These are phyloP conservation scores for Cocos nucifera DNA, from an alignment of 176 grass and related monocot species.

Conservation along the genomic window DNA sequence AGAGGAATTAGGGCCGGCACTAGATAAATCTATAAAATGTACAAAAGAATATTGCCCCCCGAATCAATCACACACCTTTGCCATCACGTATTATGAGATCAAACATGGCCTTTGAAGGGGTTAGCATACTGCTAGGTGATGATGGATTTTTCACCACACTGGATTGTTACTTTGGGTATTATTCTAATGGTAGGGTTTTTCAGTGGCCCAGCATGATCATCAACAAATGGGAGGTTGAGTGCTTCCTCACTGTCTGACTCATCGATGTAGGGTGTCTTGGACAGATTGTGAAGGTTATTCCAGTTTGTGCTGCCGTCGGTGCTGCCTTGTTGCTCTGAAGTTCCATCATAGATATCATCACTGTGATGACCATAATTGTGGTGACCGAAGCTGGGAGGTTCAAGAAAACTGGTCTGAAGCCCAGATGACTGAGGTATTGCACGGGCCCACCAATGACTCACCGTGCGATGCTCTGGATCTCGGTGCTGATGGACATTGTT, in stretches of 20 bases:
- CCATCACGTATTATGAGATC: too few relatives aligned
- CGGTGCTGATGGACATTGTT: slow-evolving; percentile 16
- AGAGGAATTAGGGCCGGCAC: too few relatives aligned
- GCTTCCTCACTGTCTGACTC: slow-evolving; percentile 54
- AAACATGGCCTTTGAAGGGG: too few relatives aligned
- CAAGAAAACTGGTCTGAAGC: slow-evolving; percentile 46
- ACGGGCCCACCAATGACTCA: slow-evolving; percentile 43
- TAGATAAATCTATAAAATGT: too few relatives aligned
- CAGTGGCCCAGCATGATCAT: slow-evolving; percentile 18
- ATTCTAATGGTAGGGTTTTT: slow-evolving; percentile 63
- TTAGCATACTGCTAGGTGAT: too few relatives aligned
- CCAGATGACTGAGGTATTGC: slow-evolving; percentile 3
- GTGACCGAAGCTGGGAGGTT: slow-evolving; percentile 39
- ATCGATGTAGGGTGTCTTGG: slow-evolving; percentile 49
- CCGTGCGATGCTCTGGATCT: slow-evolving; percentile 3
- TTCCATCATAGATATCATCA: slow-evolving; percentile 23
- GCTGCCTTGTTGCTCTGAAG: slow-evolving; percentile 17
- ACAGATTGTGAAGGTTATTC: slow-evolving; percentile 23
- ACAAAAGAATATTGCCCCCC: too few relatives aligned
- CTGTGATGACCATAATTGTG: slow-evolving; percentile 30
- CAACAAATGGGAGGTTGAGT: slow-evolving; percentile 59
- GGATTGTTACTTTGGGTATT: slow-evolving; percentile 92
- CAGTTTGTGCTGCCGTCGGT: slow-evolving; percentile 10
- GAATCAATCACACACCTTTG: too few relatives aligned
- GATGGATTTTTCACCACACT: slow-evolving; percentile 23